A percentile compares a stretch with the other conserved stretches of the same genome.
Conservation (phyloP, 1,284 basidiomycete genomes). For the Schizopora paradoxa region DNA sequence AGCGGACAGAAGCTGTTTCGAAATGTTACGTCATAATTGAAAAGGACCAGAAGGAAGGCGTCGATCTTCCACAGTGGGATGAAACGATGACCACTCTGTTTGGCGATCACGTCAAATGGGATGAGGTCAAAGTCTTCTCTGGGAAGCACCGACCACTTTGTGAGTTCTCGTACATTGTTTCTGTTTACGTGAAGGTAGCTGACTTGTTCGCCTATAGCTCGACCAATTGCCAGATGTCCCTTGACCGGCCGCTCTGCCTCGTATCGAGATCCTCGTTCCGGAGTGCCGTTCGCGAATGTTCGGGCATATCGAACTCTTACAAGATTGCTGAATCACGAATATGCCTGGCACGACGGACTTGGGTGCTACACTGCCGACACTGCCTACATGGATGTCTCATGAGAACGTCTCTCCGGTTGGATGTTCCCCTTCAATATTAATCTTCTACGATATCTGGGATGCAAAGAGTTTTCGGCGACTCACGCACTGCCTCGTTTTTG, state of each 20-base stretch:
- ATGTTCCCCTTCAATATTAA: no score
- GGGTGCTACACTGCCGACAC: conserved; percentile 41
- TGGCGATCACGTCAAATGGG: conserved; percentile 69
- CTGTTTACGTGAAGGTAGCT: no score
- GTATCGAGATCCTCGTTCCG: conserved; percentile 73
- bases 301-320: conserved; percentile 61
- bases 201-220: conserved; percentile 43
- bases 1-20: conserved; percentile 40
- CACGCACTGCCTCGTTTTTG: no score
- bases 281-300: conserved; percentile 69
- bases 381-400: neutral
- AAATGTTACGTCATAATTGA: conserved; percentile 68
- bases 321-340: conserved; percentile 54
- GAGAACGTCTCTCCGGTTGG: no score
- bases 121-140: conserved; percentile 55
- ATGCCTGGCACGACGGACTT: conserved; percentile 54
- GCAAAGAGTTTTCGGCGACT: no score
- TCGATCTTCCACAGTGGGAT: conserved; percentile 52
- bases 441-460: no score
- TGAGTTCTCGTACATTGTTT: conserved; percentile 31
- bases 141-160: conserved; percentile 57
- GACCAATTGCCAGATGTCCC: conserved; percentile 54
- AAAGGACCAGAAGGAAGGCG: conserved; percentile 40
- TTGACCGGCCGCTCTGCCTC: conserved; percentile 60
- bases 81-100: conserved; percentile 75